Evolutionary conservation across 495 filamentous ascomycete species (phyloP).

Genomic region (Aspergillus ellipticus): DNA sequence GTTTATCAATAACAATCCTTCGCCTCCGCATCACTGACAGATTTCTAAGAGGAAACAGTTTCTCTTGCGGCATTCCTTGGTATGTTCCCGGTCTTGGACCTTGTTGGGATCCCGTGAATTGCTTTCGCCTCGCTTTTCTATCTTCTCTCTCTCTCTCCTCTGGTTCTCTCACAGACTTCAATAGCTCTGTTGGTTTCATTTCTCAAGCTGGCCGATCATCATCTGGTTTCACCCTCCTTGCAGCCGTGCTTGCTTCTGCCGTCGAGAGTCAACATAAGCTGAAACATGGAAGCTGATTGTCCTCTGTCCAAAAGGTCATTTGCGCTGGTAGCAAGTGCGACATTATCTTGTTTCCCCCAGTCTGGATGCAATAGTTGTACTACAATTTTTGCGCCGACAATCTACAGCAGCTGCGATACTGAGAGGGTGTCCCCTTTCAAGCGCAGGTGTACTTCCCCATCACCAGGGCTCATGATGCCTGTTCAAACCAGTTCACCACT

Average conservation of each 20-base stretch:
- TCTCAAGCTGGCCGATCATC: constrained; percentile 15
- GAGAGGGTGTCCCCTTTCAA: constrained; percentile 28
- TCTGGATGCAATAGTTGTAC: constrained; percentile 21
- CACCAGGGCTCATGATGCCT: constrained; percentile 34
- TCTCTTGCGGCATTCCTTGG: constrained; percentile 21
- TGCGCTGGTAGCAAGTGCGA: constrained; percentile 45
- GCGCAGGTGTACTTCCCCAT: constrained; percentile 23
- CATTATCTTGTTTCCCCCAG: constrained; percentile 20
- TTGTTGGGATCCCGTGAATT: constrained; percentile 9
- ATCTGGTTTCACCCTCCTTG: constrained; percentile 27
- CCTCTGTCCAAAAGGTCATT: constrained; percentile 35
- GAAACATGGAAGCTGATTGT: constrained; percentile 33
- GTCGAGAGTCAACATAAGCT: constrained; percentile 4
- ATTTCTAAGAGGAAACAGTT: constrained; percentile 16
- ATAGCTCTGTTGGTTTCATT: constrained; percentile 18
- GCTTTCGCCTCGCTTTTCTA: constrained; percentile 4
- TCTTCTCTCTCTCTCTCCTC: constrained; percentile 1
- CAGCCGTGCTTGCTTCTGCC: constrained; percentile 19
- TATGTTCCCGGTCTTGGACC: constrained; percentile 17
- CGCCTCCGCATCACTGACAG: constrained; percentile 19
- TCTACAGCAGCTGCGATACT: constrained; percentile 18
- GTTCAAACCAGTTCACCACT: constrained; percentile 45
- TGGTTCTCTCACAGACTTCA: constrained; percentile 11
- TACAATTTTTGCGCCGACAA: constrained; percentile 15
- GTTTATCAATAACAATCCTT: constrained; percentile 18